Evolutionary conservation across 1,139 yeast genomes (phyloP).

Genomic region (Casaregolazyma lundiana): DNA sequence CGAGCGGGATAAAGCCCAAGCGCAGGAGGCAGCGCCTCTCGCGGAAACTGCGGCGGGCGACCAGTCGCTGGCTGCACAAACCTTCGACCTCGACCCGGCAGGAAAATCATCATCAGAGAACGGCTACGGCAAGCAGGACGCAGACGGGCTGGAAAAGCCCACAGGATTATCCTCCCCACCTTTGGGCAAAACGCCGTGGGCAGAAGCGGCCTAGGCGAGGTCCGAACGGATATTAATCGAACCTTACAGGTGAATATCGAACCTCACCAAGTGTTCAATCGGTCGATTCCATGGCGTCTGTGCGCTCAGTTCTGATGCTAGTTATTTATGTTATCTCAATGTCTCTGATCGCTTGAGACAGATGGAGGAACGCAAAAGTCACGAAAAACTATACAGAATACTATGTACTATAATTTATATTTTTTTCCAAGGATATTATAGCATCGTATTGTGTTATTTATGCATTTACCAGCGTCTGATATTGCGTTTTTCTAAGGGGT

Average conservation of each 20-base stretch:
- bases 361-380: background rate
- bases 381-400: background rate
- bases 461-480: too few relatives aligned
- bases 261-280: too few relatives aligned
- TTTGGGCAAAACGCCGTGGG: background rate
- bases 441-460: too few relatives aligned
- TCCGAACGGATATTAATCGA: background rate
- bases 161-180: background rate
- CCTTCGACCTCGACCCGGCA: background rate
- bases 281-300: background rate
- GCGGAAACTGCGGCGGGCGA: background rate
- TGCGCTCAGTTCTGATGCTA: background rate
- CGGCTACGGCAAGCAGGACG: background rate
- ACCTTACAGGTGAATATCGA: too few relatives aligned
- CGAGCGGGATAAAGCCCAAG: conserved; percentile 53
- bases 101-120: background rate
- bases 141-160: background rate
- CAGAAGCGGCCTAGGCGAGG: background rate
- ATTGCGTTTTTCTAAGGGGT: too few relatives aligned
- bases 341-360: background rate
- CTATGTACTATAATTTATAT: background rate
- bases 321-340: conserved; percentile 1
- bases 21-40: background rate
- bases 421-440: background rate
- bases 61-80: background rate